Percentiles rank a stretch among this genome's conserved stretches.
These are phyloP conservation scores for Psilocybe tampanensis DNA, from an alignment of 768 basidiomycete genomes.

Conservation along the genomic window DNA sequence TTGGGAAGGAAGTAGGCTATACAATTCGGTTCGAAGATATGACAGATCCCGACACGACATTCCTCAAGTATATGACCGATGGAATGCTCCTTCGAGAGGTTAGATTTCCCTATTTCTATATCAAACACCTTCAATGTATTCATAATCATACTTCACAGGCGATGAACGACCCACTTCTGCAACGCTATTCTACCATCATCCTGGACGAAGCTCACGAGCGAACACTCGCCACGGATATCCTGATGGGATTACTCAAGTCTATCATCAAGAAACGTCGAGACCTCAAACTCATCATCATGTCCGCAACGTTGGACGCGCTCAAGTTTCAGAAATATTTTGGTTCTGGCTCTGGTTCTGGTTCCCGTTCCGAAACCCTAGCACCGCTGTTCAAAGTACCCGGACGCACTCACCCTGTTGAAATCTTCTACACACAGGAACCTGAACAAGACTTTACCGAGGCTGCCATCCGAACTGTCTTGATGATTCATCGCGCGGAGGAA, in stretches of 20 bases:
- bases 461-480: background rate
- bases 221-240: background rate
- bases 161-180: conserved; percentile 1
- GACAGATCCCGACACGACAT: background rate
- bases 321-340: background rate
- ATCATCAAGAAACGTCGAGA: background rate
- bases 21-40: background rate
- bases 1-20: background rate
- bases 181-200: background rate
- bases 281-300: background rate
- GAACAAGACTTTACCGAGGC: background rate
- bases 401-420: background rate
- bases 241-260: background rate
- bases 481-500: background rate
- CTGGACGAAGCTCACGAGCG: background rate
- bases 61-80: conserved; percentile 1
- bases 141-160: background rate
- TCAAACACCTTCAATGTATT: background rate
- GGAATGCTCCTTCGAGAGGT: conserved; percentile 2
- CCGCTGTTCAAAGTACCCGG: background rate
- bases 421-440: background rate
- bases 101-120: background rate
- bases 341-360: too few relatives aligned
- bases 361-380: background rate
- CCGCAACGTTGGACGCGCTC: background rate